Base-by-base conservation (phyloP, 176 grass and related monocot species). In the Typha latifolia region DNA sequence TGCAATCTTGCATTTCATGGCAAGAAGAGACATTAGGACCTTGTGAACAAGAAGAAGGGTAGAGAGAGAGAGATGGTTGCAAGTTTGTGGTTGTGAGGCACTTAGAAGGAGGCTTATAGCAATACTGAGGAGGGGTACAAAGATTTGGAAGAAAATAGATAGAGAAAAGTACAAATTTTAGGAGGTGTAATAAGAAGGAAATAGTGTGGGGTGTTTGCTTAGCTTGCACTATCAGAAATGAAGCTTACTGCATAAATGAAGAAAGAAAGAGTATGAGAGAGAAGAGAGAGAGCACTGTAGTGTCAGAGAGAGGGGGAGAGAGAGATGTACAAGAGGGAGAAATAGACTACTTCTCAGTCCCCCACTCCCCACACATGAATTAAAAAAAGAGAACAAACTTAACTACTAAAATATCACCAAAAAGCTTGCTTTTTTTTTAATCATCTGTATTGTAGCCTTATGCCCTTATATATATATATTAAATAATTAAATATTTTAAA, bases 191-290 rank as follows among this genome's bases (percentile, higher is more conserved):
- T 59, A 21, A 22, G 53, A 21, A 59, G n/a, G 53, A 59, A 59
- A 59, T 16, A 59, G 2, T 16, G 16, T 22, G 53, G 53, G 53
- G 29, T 53, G 68, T 57, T 70, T 70, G 61, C 73, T 66, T 66
- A 53, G 31, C 73, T 67, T 66, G 73, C 63, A 76, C 63, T 61
- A 32, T 67, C 63, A 76, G 64, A 49, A 67, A 76, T 59, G 27
- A 61, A 76, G 32, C 64, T 76, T 56, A 59, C 18, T 7, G 48
- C 50, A 61, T 22, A 47, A 21, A 59, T 49, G 53, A 19, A 9
- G 20, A 14, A 10, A 72, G 26, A 37, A 21, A 53, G 62, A 51
- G 66, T 43, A 43, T 43, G 16, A 59, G 53, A 57, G 53, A 57
- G 53, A 9, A 72, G 48, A 52, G 48, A 53, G 62, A 51, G 64